Evolutionary conservation across 805 yeast genomes (phyloP).

Genomic region (Cyberlindnera petersonii): DNA sequence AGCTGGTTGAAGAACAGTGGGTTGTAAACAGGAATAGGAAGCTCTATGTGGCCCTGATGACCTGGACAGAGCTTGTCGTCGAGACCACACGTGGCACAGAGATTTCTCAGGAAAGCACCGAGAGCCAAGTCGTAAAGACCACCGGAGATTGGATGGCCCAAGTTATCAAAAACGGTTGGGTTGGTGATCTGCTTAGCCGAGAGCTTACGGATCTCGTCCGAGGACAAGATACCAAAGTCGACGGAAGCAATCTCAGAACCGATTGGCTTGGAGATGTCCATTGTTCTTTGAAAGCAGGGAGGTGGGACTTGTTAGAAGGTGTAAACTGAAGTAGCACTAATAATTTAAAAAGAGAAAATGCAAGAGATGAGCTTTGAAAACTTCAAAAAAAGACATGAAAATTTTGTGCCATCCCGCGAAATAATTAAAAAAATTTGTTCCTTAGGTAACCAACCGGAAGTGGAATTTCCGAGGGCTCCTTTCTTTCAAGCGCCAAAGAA

Average conservation of each 20-base stretch:
- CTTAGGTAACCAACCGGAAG: neutral
- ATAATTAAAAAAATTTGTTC: conserved; percentile 3
- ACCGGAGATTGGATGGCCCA: conserved; percentile 92
- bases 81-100: conserved; percentile 91
- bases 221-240: conserved; percentile 81
- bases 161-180: conserved; percentile 91
- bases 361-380: conserved; percentile 11
- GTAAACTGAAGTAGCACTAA: too few species aligned
- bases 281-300: too few species aligned
- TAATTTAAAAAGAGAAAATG: too few species aligned
- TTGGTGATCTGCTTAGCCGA: conserved; percentile 95
- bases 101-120: conserved; percentile 87
- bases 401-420: conserved; percentile 12
- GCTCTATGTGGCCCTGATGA: conserved; percentile 95
- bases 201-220: conserved; percentile 77
- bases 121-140: conserved; percentile 94
- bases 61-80: conserved; percentile 96
- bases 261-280: conserved; percentile 96
- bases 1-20: conserved; percentile 92
- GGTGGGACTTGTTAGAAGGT: neutral
- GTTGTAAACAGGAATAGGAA: conserved; percentile 93
- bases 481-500: neutral
- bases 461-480: conserved; percentile 1
- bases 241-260: conserved; percentile 92
- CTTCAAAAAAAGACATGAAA: conserved; percentile 3